A percentile compares a stretch with the other conserved stretches of the same genome.
Conservation (phyloP, 2,329 filamentous ascomycete species). For the Fusarium bulbicola region DNA sequence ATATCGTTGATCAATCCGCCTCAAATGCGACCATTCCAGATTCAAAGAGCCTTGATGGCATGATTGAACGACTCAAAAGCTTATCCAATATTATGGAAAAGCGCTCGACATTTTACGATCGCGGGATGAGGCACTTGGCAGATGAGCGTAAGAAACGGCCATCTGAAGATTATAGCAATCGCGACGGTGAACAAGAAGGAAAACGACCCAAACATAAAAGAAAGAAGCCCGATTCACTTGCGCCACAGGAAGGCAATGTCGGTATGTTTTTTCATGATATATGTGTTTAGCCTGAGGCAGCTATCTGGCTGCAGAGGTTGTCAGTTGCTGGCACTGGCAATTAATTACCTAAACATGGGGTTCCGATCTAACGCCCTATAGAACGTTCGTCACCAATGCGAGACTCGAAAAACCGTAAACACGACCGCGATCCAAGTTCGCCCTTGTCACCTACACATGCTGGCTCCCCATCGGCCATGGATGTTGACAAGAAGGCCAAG, state of each 20-base stretch:
- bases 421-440: constrained; percentile 64
- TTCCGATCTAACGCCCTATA: constrained; percentile 41
- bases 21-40: constrained; percentile 68
- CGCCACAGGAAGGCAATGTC: constrained; percentile 56
- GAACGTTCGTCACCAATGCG: constrained; percentile 64
- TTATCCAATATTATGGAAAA: constrained; percentile 74
- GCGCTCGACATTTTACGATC: constrained; percentile 74
- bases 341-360: not conserved
- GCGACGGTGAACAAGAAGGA: constrained; percentile 59
- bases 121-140: constrained; percentile 76
- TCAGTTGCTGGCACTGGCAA: constrained; percentile 15
- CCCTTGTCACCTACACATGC: constrained; percentile 66
- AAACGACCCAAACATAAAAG: constrained; percentile 78
- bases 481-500: constrained; percentile 63
- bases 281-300: not conserved
- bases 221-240: constrained; percentile 73
- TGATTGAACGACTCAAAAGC: constrained; percentile 70
- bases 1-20: constrained; percentile 71
- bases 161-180: constrained; percentile 63
- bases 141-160: constrained; percentile 70
- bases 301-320: not conserved
- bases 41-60: constrained; percentile 69
- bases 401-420: constrained; percentile 61
- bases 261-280: constrained; percentile 39
- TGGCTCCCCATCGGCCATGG: constrained; percentile 64